Evolutionary conservation across 2,329 filamentous ascomycete species (phyloP).

Genomic region (Xylaria sp.): DNA sequence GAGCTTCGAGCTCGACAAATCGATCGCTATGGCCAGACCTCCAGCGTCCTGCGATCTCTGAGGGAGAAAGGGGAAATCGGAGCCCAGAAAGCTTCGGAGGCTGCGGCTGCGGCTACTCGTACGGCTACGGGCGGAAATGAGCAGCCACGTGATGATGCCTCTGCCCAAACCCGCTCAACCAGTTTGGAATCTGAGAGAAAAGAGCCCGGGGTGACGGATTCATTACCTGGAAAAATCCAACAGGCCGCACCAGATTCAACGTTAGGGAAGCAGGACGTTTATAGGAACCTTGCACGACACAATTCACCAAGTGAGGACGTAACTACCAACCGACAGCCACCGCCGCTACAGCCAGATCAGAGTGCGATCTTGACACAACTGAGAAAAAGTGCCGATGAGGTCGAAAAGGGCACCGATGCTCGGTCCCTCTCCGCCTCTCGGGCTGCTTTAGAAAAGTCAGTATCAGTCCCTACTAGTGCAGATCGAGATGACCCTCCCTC

Average conservation of each 20-base stretch:
- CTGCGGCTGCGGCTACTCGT: background rate
- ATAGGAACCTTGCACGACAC: slow-evolving; percentile 12
- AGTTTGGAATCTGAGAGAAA: background rate
- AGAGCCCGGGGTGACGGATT: slow-evolving; percentile 1
- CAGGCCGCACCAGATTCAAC: background rate
- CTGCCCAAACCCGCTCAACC: slow-evolving; percentile 3
- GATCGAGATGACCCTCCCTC: slow-evolving; percentile 40
- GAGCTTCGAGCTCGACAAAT: slow-evolving; percentile 59
- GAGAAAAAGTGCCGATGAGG: slow-evolving; percentile 7
- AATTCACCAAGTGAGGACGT: slow-evolving; percentile 12
- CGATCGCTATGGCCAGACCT: slow-evolving; percentile 52
- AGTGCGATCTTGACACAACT: slow-evolving; percentile 30
- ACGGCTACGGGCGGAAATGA: slow-evolving; percentile 7
- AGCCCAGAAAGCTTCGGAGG: slow-evolving; percentile 1
- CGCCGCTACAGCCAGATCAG: slow-evolving; percentile 22
- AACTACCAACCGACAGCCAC: slow-evolving; percentile 7
- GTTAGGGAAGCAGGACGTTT: slow-evolving; percentile 9
- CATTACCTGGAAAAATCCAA: background rate
- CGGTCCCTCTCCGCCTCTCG: background rate
- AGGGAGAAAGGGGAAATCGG: slow-evolving; percentile 24
- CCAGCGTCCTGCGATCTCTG: slow-evolving; percentile 45
- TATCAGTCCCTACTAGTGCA: background rate
- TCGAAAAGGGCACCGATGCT: background rate
- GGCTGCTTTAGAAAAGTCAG: slow-evolving; percentile 1
- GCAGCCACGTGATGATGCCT: slow-evolving; percentile 3